Percentiles rank a stretch among this genome's conserved stretches.
Conservation (phyloP, 75 land plant genomes). For the Adiantum capillusveneris region DNA sequence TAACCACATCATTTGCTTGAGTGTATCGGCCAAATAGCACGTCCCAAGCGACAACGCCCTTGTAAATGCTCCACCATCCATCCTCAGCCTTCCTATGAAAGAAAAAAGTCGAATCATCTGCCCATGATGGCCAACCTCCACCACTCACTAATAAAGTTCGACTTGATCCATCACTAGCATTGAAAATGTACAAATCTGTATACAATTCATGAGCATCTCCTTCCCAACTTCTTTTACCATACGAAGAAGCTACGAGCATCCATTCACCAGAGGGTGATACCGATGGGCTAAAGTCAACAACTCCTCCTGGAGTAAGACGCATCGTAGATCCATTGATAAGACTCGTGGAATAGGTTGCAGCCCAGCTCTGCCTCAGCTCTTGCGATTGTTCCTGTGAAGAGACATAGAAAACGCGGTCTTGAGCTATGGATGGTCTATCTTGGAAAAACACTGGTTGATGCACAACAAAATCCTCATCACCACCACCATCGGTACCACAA, state of each 20-base stretch:
- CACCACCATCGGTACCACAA: too few species aligned
- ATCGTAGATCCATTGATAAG: constrained; percentile 36
- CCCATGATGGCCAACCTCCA: constrained; percentile 96
- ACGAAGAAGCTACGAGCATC: constrained; percentile 74
- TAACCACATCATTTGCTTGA: neutral
- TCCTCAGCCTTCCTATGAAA: constrained; percentile 62
- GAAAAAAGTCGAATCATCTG: constrained; percentile 57
- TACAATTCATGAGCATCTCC: constrained; percentile 65
- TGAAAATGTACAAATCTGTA: constrained; percentile 64
- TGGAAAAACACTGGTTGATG: constrained; percentile 36
- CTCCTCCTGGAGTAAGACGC: constrained; percentile 48
- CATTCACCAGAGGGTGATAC: constrained; percentile 79
- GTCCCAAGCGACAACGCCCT: constrained; percentile 6
- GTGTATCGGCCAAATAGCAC: constrained; percentile 10
- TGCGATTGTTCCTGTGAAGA: constrained; percentile 44
- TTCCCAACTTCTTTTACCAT: constrained; percentile 37
- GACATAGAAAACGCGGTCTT: constrained; percentile 56
- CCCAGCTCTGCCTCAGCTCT: constrained; percentile 54
- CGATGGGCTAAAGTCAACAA: constrained; percentile 88
- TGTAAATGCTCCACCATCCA: constrained; percentile 77
- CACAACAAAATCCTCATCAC: too few species aligned
- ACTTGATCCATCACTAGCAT: constrained; percentile 52
- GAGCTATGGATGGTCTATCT: constrained; percentile 60
- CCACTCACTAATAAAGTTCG: constrained; percentile 47
- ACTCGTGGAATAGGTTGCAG: constrained; percentile 70